Percentiles rank a stretch among this genome's conserved stretches.
Conservation (phyloP, 352 stramenopile genomes). For the Phytopythium mirpurense region DNA sequence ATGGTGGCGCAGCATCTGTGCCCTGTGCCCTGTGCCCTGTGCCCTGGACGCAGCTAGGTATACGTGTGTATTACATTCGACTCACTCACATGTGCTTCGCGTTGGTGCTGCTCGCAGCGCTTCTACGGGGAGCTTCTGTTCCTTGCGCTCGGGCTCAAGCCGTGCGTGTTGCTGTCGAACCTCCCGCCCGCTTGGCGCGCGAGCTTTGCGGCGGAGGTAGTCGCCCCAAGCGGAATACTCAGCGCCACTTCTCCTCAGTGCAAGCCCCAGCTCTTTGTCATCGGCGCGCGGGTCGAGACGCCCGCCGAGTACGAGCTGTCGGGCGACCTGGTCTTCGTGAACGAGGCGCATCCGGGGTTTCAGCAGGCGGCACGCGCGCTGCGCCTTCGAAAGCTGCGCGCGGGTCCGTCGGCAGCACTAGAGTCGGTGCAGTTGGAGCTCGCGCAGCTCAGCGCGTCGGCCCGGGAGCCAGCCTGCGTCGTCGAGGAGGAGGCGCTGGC, state of each 20-base stretch:
- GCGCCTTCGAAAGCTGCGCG: constrained; percentile 7
- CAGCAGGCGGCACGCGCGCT: constrained; percentile 12
- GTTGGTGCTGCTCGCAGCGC: constrained; percentile 10
- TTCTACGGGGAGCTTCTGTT: constrained; percentile 81
- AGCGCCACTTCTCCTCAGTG: not conserved
- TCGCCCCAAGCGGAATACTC: constrained; percentile 33
- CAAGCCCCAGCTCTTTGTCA: constrained; percentile 12
- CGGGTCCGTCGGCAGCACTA: not conserved
- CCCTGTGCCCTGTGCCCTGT: no score
- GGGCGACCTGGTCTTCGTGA: constrained; percentile 42
- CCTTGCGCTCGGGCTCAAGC: constrained; percentile 49
- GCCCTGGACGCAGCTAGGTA: no score
- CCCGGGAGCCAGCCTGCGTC: constrained; percentile 2
- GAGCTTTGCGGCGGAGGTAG: constrained; percentile 36
- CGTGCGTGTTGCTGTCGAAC: constrained; percentile 64
- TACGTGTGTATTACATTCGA: no score
- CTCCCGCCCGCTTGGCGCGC: constrained; percentile 35
- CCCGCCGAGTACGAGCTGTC: constrained; percentile 39
- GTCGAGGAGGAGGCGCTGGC: constrained; percentile 38
- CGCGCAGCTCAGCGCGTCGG: not conserved
- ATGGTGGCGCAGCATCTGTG: constrained; percentile 34
- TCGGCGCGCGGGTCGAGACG: constrained; percentile 32
- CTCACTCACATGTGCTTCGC: not conserved
- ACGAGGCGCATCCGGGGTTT: constrained; percentile 24
- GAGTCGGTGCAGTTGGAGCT: constrained; percentile 47